Evolutionary conservation across 2,329 filamentous ascomycete species (phyloP).

Genomic region (Cercospora brassicicola): DNA sequence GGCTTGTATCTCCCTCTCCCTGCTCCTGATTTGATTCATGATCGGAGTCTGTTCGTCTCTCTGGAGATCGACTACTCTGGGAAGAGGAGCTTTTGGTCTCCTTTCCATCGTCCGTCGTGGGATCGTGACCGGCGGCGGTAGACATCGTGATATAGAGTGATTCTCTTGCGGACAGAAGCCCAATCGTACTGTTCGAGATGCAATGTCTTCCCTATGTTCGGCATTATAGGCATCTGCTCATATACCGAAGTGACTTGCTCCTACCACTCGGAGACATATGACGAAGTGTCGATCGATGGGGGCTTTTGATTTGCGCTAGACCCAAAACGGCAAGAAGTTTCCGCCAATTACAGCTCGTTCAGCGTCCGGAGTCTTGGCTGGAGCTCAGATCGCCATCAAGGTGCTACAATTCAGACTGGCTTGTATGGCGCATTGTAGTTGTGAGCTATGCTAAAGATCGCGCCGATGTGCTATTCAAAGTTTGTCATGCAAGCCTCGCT

Average conservation of each 20-base stretch:
- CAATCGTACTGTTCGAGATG: background rate
- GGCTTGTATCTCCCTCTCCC: background rate
- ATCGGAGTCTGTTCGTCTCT: background rate
- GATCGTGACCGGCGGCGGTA: background rate
- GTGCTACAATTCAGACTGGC: background rate
- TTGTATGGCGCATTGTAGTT: background rate
- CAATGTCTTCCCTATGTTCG: background rate
- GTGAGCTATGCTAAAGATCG: background rate
- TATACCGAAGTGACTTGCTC: background rate
- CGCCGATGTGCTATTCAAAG: background rate
- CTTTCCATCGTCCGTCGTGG: background rate
- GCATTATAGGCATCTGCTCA: background rate
- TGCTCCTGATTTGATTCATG: background rate
- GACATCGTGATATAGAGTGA: background rate
- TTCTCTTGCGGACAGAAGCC: background rate
- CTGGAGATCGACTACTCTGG: background rate
- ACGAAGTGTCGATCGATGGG: background rate
- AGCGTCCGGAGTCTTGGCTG: background rate
- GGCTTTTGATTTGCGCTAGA: background rate
- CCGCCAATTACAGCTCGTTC: background rate
- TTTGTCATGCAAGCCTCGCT: background rate
- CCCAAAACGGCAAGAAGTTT: background rate
- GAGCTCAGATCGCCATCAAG: background rate
- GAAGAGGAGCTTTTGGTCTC: background rate
- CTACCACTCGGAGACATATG: background rate